Percentiles rank a stretch among this genome's conserved stretches.
These are phyloP conservation scores for Metarhizium anisopliae DNA, from an alignment of 2,329 filamentous ascomycete species.

Conservation along the genomic window DNA sequence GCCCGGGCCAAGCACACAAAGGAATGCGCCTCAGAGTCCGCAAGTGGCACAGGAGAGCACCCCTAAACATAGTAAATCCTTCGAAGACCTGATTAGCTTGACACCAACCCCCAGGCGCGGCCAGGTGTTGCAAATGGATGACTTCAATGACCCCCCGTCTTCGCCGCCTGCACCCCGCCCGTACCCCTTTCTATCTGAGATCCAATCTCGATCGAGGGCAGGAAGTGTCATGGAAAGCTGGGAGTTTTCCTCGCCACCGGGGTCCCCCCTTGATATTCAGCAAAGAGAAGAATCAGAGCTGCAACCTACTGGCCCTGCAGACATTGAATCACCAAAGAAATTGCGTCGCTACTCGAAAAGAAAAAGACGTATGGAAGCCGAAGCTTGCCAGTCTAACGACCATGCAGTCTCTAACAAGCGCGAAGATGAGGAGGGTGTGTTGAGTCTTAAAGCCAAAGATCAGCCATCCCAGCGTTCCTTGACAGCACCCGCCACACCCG, in stretches of 20 bases:
- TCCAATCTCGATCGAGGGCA: slow-evolving; percentile 36
- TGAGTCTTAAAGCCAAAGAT: slow-evolving; percentile 5
- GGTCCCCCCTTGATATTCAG: slow-evolving; percentile 35
- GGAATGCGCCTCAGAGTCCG: slow-evolving; percentile 7
- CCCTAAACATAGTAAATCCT: slow-evolving; percentile 34
- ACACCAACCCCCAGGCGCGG: slow-evolving; percentile 53
- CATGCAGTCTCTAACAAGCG: not conserved
- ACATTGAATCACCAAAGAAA: slow-evolving; percentile 8
- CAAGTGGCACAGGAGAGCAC: slow-evolving; percentile 29
- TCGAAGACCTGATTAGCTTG: slow-evolving; percentile 46
- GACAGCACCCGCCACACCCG: not conserved
- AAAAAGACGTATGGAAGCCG: slow-evolving; percentile 3
- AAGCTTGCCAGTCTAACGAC: not conserved
- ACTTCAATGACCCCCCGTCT: slow-evolving; percentile 45
- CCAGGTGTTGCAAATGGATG: slow-evolving; percentile 39
- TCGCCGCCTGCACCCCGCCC: slow-evolving; percentile 48
- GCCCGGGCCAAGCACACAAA: slow-evolving; percentile 8
- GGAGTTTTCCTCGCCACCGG: slow-evolving; percentile 50
- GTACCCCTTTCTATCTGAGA: slow-evolving; percentile 43
- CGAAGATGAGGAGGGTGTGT: not conserved
- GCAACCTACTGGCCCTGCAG: slow-evolving; percentile 6
- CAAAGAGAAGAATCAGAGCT: slow-evolving; percentile 13
- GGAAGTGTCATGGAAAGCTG: slow-evolving; percentile 30
- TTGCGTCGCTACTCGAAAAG: slow-evolving; percentile 10
- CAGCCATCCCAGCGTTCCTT: not conserved